Conservation (phyloP, 148 eudicot genomes). For the Nepenthes mirabilis region DNA sequence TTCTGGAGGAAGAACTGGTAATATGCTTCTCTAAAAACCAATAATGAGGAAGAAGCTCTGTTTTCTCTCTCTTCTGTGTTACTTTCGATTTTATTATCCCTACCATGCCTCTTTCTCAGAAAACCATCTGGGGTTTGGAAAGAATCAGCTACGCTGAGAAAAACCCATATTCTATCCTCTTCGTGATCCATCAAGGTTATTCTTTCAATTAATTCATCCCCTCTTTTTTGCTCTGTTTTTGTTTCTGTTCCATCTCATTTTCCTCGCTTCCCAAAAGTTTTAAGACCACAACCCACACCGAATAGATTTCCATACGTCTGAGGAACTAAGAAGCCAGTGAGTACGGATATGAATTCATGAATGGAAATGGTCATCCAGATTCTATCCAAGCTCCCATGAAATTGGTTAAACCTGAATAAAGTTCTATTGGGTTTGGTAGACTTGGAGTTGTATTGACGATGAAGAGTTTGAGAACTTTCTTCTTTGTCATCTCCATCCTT, state of each 20-base stretch:
- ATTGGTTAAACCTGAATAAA: background rate
- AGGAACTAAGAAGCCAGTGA: background rate
- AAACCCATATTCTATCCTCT: background rate
- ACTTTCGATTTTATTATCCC: background rate
- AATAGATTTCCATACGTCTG: background rate
- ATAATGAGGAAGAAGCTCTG: background rate
- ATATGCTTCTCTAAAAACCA: no score
- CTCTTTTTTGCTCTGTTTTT: background rate
- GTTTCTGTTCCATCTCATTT: background rate
- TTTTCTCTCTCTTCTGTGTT: background rate
- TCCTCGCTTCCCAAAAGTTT: background rate
- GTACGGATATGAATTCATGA: background rate
- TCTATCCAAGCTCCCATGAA: background rate
- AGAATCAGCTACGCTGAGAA: background rate
- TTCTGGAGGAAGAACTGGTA: no score
- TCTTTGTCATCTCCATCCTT: slow-evolving; percentile 6
- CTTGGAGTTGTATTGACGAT: background rate
- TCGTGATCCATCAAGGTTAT: background rate
- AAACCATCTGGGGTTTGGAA: background rate
- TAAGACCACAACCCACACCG: background rate
- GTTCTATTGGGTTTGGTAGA: background rate
- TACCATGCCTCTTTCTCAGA: background rate
- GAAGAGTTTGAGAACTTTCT: background rate
- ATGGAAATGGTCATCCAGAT: background rate
- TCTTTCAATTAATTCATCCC: background rate